phyloP scores from a whole-genome alignment of 176 grass and related monocot genomes.

The Saccharum officinarum region DNA sequence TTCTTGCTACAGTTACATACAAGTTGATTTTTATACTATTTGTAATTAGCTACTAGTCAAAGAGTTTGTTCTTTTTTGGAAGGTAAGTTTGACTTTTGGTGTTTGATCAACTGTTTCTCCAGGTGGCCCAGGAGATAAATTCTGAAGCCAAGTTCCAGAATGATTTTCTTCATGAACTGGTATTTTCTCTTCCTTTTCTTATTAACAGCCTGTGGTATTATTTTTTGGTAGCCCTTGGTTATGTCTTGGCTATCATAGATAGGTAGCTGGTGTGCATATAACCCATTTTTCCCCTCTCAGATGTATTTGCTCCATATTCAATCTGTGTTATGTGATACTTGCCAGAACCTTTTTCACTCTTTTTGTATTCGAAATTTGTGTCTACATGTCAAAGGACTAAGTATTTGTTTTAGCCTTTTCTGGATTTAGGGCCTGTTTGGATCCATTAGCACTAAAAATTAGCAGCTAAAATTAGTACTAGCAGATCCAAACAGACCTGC shows the following conservation, averaged over 20 bases:
- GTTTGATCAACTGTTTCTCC: slow-evolving; percentile 15
- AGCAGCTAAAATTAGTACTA: too few species aligned
- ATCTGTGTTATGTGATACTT: slow-evolving; percentile 8
- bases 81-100: background rate
- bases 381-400: background rate
- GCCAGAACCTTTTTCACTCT: background rate
- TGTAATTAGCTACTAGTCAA: background rate
- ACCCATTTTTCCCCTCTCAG: background rate
- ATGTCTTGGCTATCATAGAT: background rate
- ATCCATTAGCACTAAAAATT: too few species aligned
- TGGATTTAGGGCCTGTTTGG: background rate
- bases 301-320: background rate
- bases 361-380: background rate
- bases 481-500: too few species aligned
- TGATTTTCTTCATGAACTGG: slow-evolving; percentile 66
- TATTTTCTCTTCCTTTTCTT: slow-evolving; percentile 20
- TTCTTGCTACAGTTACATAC: background rate
- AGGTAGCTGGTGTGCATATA: background rate
- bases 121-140: slow-evolving; percentile 70
- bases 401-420: background rate
- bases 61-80: slow-evolving; percentile 19
- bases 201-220: background rate
- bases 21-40: background rate
- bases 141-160: slow-evolving; percentile 63
- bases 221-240: background rate